Evolutionary conservation across 2,329 filamentous ascomycete species (phyloP).

Genomic region (Cercospora beticola): DNA sequence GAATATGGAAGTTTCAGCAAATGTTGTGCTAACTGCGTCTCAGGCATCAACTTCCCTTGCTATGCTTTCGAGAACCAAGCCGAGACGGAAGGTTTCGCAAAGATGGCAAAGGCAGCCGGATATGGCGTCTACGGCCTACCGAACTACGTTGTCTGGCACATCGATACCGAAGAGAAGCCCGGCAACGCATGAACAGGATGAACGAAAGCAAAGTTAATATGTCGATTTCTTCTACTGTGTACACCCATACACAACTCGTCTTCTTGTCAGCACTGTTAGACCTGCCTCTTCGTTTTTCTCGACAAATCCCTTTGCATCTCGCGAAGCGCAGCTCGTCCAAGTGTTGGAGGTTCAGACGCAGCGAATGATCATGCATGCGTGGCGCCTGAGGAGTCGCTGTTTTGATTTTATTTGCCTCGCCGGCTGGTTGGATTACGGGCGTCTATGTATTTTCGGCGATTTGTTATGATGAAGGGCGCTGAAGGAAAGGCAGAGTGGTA

Average conservation of each 20-base stretch:
- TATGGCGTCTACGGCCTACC: slow-evolving; percentile 90
- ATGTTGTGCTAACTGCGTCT: neutral
- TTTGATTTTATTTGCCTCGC: neutral
- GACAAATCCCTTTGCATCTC: slow-evolving; percentile 1
- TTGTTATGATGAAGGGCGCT: neutral
- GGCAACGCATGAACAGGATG: slow-evolving; percentile 60
- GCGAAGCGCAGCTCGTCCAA: slow-evolving; percentile 11
- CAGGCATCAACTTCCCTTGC: slow-evolving; percentile 94
- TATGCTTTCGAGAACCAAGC: slow-evolving; percentile 99
- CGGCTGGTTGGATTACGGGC: neutral
- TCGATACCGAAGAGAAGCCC: slow-evolving; percentile 92
- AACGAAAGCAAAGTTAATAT: slow-evolving; percentile 9
- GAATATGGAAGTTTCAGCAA: neutral
- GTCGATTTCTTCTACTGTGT: neutral
- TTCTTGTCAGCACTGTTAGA: neutral
- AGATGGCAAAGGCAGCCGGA: slow-evolving; percentile 95
- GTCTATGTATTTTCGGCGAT: neutral
- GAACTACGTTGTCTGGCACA: slow-evolving; percentile 98
- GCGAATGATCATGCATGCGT: slow-evolving; percentile 4
- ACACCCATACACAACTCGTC: neutral
- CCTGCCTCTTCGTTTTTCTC: slow-evolving; percentile 1
- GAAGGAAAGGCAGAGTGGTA: neutral
- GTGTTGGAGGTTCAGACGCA: slow-evolving; percentile 11
- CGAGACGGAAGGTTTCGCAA: slow-evolving; percentile 97
- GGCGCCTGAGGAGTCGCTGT: slow-evolving; percentile 3